Conservation (phyloP, 164 flowering plant genomes). For the Euptelea pleiosperma region DNA sequence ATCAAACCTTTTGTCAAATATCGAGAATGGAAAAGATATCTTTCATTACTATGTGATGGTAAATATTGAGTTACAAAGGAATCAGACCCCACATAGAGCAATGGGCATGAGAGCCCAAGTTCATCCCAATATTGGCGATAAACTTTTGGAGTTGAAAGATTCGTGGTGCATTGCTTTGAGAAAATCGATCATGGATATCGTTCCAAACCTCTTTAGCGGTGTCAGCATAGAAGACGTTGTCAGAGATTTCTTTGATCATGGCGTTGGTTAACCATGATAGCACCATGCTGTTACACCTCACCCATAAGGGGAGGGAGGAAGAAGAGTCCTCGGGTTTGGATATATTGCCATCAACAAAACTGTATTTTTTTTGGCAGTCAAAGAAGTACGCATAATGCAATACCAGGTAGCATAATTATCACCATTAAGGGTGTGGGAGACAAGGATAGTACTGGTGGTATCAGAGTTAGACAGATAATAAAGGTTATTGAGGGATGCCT, state of each 20-base stretch:
- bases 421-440: background rate
- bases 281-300: background rate
- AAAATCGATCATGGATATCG: too few relatives aligned
- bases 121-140: too few relatives aligned
- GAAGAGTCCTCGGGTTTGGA: background rate
- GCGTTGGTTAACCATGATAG: background rate
- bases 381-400: background rate
- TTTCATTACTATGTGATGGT: too few relatives aligned
- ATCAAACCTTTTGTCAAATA: too few relatives aligned
- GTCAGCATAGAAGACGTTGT: background rate
- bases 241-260: background rate
- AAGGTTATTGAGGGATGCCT: too few relatives aligned
- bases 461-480: too few relatives aligned
- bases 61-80: too few relatives aligned
- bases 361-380: background rate
- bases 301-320: background rate
- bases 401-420: background rate
- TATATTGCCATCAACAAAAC: constrained; percentile 1
- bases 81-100: too few relatives aligned
- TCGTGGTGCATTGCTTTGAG: too few relatives aligned
- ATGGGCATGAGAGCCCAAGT: too few relatives aligned
- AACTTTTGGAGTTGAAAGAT: too few relatives aligned
- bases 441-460: background rate
- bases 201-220: background rate
- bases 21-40: too few relatives aligned